Conservation (phyloP, 2,329 filamentous ascomycete genomes). For the Diaporthe ilicicola region DNA sequence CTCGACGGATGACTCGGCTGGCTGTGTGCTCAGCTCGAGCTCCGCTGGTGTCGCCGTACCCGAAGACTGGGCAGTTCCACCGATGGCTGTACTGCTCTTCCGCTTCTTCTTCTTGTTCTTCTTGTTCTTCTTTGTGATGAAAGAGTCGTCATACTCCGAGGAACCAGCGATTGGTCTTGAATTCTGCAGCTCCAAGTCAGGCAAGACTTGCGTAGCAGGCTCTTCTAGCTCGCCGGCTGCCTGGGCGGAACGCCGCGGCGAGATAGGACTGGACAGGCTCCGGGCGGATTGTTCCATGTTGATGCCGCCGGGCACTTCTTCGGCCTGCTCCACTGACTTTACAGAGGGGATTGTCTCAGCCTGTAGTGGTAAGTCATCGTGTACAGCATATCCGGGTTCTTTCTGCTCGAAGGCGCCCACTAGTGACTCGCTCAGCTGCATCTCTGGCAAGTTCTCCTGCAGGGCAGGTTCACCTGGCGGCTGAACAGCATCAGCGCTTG, state of each 20-base stretch:
- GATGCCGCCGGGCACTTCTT: no score
- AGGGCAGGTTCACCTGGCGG: background rate
- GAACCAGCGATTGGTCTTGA: slow-evolving; percentile 30
- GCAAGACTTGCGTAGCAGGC: background rate
- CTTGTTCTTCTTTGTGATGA: slow-evolving; percentile 42
- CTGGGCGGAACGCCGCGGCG: background rate
- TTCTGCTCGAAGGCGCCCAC: background rate
- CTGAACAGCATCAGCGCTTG: background rate
- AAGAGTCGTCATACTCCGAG: slow-evolving; percentile 34
- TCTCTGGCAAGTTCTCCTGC: background rate
- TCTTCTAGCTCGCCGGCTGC: background rate
- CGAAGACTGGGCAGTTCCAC: background rate
- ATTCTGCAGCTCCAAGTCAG: slow-evolving; percentile 29
- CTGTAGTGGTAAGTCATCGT: background rate
- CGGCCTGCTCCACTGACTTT: background rate
- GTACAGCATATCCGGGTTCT: background rate
- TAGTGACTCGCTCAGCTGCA: background rate
- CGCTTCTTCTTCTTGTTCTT: slow-evolving; percentile 44
- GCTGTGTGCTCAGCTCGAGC: background rate
- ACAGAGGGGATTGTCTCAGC: background rate
- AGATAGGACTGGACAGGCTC: background rate
- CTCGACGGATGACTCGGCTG: background rate
- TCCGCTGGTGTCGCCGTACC: background rate
- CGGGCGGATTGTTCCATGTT: background rate
- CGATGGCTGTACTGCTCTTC: slow-evolving; percentile 23